Conservation (phyloP, 208 protist genomes). For the Leishmania arabica region DNA sequence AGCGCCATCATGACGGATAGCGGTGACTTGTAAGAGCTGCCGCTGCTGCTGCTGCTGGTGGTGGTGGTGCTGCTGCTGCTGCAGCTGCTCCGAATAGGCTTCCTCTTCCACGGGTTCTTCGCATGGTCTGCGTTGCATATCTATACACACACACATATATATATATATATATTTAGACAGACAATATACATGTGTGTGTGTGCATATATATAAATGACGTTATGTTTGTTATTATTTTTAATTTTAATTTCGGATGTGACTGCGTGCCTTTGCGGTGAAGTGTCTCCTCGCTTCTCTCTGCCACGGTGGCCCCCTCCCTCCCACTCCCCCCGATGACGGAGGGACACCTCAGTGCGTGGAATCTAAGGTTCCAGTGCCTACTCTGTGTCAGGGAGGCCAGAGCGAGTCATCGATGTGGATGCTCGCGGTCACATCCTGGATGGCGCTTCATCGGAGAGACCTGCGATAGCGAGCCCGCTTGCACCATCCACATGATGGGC, state of each 20-base stretch:
- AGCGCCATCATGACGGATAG: neutral
- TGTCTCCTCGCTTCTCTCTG: neutral
- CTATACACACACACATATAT: no score
- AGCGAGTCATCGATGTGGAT: neutral
- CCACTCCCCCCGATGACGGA: no score
- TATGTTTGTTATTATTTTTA: neutral
- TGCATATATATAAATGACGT: no score
- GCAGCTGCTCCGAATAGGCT: neutral
- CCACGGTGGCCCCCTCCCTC: neutral
- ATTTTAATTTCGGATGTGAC: neutral
- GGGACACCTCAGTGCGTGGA: neutral
- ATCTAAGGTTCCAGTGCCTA: neutral
- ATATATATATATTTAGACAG: no score
- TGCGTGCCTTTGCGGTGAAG: neutral
- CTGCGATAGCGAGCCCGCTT: neutral
- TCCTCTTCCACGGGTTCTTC: neutral
- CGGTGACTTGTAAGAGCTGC: neutral
- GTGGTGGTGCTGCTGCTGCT: no score
- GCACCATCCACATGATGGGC: neutral
- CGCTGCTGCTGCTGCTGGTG: neutral
- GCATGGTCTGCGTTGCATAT: no score
- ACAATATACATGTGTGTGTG: no score
- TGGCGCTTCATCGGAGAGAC: neutral
- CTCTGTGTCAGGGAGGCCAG: neutral
- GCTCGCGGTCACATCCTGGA: neutral